Evolutionary conservation across 1,139 yeast species (phyloP), one percentile per base, ranked within the genome.

Genomic region (Zygosaccharomyces sapae): DNA sequence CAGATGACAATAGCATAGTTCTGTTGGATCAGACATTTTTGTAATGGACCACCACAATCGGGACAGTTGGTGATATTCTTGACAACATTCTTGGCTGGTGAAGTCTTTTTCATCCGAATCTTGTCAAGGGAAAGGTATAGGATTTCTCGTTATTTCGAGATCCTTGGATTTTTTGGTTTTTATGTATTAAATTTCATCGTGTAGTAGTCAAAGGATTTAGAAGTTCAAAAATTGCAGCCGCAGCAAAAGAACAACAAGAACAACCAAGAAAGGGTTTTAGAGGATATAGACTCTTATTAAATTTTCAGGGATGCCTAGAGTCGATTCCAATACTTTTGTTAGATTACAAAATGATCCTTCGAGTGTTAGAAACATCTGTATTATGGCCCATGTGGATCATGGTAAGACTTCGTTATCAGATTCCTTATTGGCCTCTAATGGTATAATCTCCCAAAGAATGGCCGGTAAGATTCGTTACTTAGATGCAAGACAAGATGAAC

Each of bases 361-460:
- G 8, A 71, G 80, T 52, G 81, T 92, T 33, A 74, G 98, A 50
- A 94, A 94, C 67, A 88, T 94, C 40, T 94, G 98, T 68, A 89
- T 94, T 52, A 73, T 94, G 46, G 99, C 99, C 0, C 99, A 94
- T 69, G 98, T 94, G 29, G 99, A 94, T 66, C 99, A 94, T 65
- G 99, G 99, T 37, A 94, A 92, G 69, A 94, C 99, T 0, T 87
- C 97, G 2, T 72, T 94, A 39, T 86, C 96, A 45, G 99, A 94
- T 67, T 86, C 96, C 6, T 72, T 94, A 44, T 70, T 94, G 44
- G 97, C 98, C 24, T 85, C 96, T 44, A 94, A 94, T 69, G 98
- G 98, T 45, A 89, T 94, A 65, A 89, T 94, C 47, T 90, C 98
- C 0, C 96, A 86, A 56, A 76, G 92, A 61, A 76, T 90, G 78